These are phyloP conservation scores for Vitis amurensis DNA, from an alignment of 164 flowering plant species.

Conservation along the genomic window DNA sequence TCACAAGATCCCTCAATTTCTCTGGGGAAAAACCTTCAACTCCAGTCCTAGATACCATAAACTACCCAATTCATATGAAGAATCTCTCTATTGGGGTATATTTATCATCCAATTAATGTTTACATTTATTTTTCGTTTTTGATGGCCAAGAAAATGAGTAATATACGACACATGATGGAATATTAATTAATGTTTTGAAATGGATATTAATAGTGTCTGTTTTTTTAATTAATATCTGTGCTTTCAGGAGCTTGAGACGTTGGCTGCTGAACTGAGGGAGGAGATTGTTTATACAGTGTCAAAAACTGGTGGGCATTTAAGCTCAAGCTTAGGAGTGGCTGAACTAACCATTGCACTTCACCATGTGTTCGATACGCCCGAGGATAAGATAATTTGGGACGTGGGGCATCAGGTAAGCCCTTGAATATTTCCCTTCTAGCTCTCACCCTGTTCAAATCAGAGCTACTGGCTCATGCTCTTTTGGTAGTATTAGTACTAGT, in stretches of 20 bases:
- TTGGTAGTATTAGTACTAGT: no score
- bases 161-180: no score
- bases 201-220: no score
- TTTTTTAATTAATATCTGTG: no score
- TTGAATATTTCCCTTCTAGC: no score
- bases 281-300: constrained; percentile 44
- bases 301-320: constrained; percentile 49
- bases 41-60: constrained; percentile 36
- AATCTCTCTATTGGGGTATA: constrained; percentile 31
- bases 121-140: no score
- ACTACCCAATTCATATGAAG: constrained; percentile 41
- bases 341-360: constrained; percentile 59
- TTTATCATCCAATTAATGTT: no score
- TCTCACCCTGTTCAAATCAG: no score
- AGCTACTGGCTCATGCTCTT: no score
- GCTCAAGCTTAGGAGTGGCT: constrained; percentile 48
- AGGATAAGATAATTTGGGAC: constrained; percentile 53
- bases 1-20: constrained; percentile 8
- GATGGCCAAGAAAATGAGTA: no score
- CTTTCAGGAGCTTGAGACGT: constrained; percentile 35
- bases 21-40: constrained; percentile 34
- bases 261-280: constrained; percentile 40
- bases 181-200: no score
- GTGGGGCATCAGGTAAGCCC: constrained; percentile 44
- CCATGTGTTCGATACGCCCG: constrained; percentile 48